Evolutionary conservation across 2,329 filamentous ascomycete species (phyloP), one percentile per base, ranked within the genome.

Genomic region (Aureobasidium leucospermi): DNA sequence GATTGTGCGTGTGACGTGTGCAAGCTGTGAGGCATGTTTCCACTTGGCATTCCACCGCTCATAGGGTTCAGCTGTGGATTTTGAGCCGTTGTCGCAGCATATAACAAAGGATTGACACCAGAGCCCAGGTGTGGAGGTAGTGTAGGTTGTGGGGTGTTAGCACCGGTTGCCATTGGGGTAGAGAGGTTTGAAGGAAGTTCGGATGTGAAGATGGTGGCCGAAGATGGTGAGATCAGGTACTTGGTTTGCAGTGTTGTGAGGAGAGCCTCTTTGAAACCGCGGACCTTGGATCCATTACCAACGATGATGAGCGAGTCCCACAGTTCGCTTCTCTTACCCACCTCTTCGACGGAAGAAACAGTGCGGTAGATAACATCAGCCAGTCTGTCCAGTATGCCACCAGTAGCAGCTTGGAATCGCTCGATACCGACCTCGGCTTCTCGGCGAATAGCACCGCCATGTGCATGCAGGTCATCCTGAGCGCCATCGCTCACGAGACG

Each of bases 221-320:
- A 93, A 31, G 88, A 92, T 0, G 94, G 94, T 1, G 92, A 96
- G 65, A 99, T 86, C 58, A 96, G 82, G 72, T 96, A 94, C 64
- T 92, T 91, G 51, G 86, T 82, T 39, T 83, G 83, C 38, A 99
- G 82, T 0, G 86, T 91, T 67, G 88, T 82, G 39, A 97, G 73
- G 49, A 99, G 85, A 65, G 93, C 90, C 67, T 96, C 91, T 65
- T 89, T 92, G 72, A 99, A 93, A 5, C 94, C 85, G 75, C 81
- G 79, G 52, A 87, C 76, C 67, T 78, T 83, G 61, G 82, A 85
- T 60, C 94, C 94, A 68, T 96, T 96, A 66, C 94, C 94, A 56
- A 96, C 88, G 59, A 99, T 88, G 65, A 96, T 87, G 56, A 99
- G 75, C 62, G 88, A 89, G 67, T 97, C 93, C 94, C 94, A 99